Conservation (phyloP, 371 early-diverging fungal genomes). For the Rhizopus microsporus region DNA sequence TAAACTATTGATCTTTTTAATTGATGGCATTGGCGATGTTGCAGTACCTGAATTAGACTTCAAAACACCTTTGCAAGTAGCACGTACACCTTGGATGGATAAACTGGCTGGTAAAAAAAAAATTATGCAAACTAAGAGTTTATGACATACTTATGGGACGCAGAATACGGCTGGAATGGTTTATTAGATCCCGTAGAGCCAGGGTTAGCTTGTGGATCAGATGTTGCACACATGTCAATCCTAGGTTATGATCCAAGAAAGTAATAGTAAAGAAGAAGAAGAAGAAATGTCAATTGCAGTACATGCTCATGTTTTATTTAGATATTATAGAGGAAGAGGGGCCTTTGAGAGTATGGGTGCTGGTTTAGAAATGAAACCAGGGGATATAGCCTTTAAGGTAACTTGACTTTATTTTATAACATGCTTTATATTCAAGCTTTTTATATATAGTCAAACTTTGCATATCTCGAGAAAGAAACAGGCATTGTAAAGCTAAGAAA, state of each 20-base stretch:
- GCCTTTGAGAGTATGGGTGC: slow-evolving; percentile 64
- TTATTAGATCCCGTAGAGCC: slow-evolving; percentile 59
- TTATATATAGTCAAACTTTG: slow-evolving; percentile 48
- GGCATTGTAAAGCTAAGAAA: slow-evolving; percentile 45
- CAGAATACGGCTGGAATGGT: slow-evolving; percentile 45
- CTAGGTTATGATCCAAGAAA: slow-evolving; percentile 33
- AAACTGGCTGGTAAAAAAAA: slow-evolving; percentile 36
- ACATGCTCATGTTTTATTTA: slow-evolving; percentile 12
- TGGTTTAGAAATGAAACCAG: slow-evolving; percentile 53
- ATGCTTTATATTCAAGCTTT: background rate
- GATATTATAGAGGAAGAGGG: slow-evolving; percentile 54
- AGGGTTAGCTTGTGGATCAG: slow-evolving; percentile 59
- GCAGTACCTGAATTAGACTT: slow-evolving; percentile 29
- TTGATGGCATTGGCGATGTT: slow-evolving; percentile 57
- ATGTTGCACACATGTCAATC: slow-evolving; percentile 51
- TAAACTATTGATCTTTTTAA: slow-evolving; percentile 46
- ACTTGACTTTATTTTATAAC: background rate
- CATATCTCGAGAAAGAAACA: slow-evolving; percentile 40
- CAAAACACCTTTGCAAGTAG: slow-evolving; percentile 48
- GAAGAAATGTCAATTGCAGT: background rate
- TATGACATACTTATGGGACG: background rate
- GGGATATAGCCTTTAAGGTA: slow-evolving; percentile 63
- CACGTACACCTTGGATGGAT: slow-evolving; percentile 45
- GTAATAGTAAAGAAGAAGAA: slow-evolving; percentile 18
- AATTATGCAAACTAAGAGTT: background rate